These are phyloP conservation scores for Eutrema heterophyllum DNA, from an alignment of 345 rosid genomes.

Conservation along the genomic window DNA sequence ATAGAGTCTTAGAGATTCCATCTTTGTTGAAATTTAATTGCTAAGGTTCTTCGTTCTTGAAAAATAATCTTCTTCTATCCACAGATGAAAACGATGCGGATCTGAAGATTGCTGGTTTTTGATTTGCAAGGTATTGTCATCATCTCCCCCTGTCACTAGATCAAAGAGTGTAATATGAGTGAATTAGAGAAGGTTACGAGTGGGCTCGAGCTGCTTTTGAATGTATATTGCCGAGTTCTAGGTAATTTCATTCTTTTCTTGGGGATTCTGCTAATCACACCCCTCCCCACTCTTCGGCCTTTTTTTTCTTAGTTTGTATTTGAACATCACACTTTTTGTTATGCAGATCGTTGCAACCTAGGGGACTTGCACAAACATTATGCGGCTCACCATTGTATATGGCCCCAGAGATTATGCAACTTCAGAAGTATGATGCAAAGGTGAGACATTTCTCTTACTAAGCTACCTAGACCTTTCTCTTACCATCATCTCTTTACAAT, in stretches of 20 bases:
- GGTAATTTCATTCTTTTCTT: slow-evolving; percentile 16
- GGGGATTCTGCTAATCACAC: slow-evolving; percentile 13
- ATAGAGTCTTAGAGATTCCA: no score
- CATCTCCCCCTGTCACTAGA: no score
- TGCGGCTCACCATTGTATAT: slow-evolving; percentile 99
- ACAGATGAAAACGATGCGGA: no score
- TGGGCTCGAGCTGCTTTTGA: no score
- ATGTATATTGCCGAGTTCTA: no score
- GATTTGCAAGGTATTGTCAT: no score
- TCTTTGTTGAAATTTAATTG: no score
- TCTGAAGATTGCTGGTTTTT: no score
- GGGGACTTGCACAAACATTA: slow-evolving; percentile 92
- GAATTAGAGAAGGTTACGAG: no score
- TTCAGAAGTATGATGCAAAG: slow-evolving; percentile 97
- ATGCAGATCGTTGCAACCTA: slow-evolving; percentile 84
- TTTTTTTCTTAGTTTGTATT: neutral
- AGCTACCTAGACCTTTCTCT: neutral
- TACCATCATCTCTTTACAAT: slow-evolving; percentile 33
- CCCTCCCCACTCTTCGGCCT: neutral
- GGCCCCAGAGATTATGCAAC: slow-evolving; percentile 99
- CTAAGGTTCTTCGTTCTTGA: no score
- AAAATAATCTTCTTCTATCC: no score
- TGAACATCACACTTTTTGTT: slow-evolving; percentile 9
- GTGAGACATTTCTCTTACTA: slow-evolving; percentile 38
- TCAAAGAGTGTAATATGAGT: no score